phyloP scores from a whole-genome alignment of 768 basidiomycete species.

The Xanthoconium purpureum region DNA sequence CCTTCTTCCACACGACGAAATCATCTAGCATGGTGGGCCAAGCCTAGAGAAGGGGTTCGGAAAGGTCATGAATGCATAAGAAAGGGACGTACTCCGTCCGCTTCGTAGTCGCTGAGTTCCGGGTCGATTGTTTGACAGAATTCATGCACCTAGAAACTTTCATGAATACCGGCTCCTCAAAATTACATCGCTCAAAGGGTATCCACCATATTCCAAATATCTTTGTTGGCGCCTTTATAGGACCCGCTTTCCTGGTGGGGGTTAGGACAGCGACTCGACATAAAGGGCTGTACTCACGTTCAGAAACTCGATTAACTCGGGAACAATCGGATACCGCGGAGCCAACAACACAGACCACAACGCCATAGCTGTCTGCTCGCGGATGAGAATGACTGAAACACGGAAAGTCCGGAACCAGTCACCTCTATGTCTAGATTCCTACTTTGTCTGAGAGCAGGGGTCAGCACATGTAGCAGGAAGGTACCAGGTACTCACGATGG shows the following conservation, averaged over 20 bases:
- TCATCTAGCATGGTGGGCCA: conserved; percentile 84
- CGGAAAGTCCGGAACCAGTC: conserved; percentile 10
- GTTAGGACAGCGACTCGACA: neutral
- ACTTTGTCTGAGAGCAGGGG: conserved; percentile 45
- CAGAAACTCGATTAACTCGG: conserved; percentile 66
- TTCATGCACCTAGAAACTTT: conserved; percentile 58
- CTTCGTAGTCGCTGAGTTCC: conserved; percentile 64
- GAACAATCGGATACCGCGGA: conserved; percentile 64
- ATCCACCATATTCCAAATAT: conserved; percentile 81
- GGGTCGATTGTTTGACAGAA: conserved; percentile 65
- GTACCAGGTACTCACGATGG: conserved; percentile 52
- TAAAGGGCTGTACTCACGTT: conserved; percentile 39
- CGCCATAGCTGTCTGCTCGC: conserved; percentile 58
- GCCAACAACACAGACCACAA: conserved; percentile 73
- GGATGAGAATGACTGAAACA: neutral
- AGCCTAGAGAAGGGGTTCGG: conserved; percentile 42
- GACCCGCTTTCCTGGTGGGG: conserved; percentile 41
- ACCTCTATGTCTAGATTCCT: conserved; percentile 84
- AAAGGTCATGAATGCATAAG: neutral
- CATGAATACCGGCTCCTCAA: neutral
- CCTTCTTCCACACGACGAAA: conserved; percentile 66
- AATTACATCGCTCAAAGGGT: neutral
- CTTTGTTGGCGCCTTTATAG: conserved; percentile 80
- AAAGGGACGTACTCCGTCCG: conserved; percentile 61
- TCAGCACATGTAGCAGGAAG: conserved; percentile 2